A percentile compares a stretch with the other conserved stretches of the same genome.
phyloP scores from a whole-genome alignment of 257 asterid genomes.

The Salvia splendens region DNA sequence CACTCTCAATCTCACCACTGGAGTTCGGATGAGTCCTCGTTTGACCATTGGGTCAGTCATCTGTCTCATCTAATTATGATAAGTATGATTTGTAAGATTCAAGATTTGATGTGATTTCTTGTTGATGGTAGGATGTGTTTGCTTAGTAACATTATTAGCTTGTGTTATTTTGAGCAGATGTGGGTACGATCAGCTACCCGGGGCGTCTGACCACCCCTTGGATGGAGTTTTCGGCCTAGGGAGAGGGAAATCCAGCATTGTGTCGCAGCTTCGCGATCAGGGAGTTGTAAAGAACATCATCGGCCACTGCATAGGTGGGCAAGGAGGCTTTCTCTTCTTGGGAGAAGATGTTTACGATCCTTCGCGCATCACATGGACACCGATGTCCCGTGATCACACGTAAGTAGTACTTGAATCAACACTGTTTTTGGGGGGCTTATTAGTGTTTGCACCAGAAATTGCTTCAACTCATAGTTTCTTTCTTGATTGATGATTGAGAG shows the following conservation, averaged over 20 bases:
- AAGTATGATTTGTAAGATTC: background rate
- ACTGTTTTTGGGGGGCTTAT: background rate
- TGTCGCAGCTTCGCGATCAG: slow-evolving; percentile 75
- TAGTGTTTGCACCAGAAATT: too few species aligned
- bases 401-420: slow-evolving; percentile 33
- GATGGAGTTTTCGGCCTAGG: slow-evolving; percentile 99
- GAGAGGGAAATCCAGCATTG: slow-evolving; percentile 77
- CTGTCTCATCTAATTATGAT: background rate
- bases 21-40: slow-evolving; percentile 63
- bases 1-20: slow-evolving; percentile 64
- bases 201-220: slow-evolving; percentile 67
- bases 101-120: too few species aligned
- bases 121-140: too few species aligned
- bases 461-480: background rate
- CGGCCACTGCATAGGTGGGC: slow-evolving; percentile 80
- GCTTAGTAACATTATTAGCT: background rate
- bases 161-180: slow-evolving; percentile 48
- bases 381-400: slow-evolving; percentile 76
- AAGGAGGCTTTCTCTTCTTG: slow-evolving; percentile 88
- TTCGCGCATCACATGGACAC: slow-evolving; percentile 76
- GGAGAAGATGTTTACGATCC: slow-evolving; percentile 80
- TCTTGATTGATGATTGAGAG: slow-evolving; percentile 31
- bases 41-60: slow-evolving; percentile 73
- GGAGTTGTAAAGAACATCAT: slow-evolving; percentile 66
- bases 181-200: slow-evolving; percentile 92